Base-by-base conservation (phyloP, 495 filamentous ascomycete genomes). In the Filosporella fistucella region DNA sequence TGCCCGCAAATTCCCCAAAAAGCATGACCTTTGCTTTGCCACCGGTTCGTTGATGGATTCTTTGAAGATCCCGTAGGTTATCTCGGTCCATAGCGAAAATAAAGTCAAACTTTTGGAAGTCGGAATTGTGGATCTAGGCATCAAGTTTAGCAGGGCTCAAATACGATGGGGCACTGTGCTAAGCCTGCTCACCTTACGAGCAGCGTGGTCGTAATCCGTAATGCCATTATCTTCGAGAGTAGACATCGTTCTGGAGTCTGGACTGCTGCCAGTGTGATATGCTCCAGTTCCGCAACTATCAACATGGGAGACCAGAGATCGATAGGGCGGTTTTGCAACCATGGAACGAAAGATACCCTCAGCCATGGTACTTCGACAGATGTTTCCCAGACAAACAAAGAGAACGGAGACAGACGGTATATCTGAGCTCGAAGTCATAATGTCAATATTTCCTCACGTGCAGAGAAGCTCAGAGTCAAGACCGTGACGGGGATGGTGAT, bases 301-400 rank as follows among this genome's bases (percentile, higher is more conserved):
- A 33, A 96, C 85, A 30, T 72, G 69, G 12, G 68, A 65, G 54
- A 96, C 79, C 13, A 81, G 72, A 37, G 58, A 60, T 69, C 76
- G 59, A 67, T 80, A 71, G 42, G 69, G 63, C 34, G 75, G 62
- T 43, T 64, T 58, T 30, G 65, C 60, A n/a, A 80, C 78, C 6
- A 94, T 64, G 22, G 80, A 77, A 28, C 79, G 81, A 71, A 98
- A 96, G 51, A 93, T 86, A 32, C 84, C 93, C 71, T 96, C 91
- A 25, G 91, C 89, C 93, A 98, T 97, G 2, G 93, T 86, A 2
- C 90, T 96, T 22, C 74, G 74, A 74, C 93, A 98, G 60, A 96
- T 96, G 66, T 98, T 98, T 56, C 93, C 93, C 12, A 98, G 74
- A 64, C 93, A 98, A 55, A 96, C 91, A 65, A 98, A 98, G 35